A percentile compares a stretch with the other conserved stretches of the same genome.
Evolutionary conservation across 2,329 filamentous ascomycete species (phyloP).

Genomic region (Aspergillus felis): DNA sequence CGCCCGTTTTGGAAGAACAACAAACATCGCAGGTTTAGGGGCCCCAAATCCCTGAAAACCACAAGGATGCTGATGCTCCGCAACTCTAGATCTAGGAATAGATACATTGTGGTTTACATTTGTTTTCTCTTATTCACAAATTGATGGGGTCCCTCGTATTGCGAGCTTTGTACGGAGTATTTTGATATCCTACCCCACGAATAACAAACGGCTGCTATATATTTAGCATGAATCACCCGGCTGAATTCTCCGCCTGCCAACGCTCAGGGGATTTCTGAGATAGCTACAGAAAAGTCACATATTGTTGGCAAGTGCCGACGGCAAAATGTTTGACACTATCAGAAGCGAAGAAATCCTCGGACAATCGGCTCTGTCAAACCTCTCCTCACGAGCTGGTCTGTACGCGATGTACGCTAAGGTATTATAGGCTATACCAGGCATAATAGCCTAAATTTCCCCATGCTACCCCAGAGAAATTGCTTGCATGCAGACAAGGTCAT

Average conservation of each 20-base stretch:
- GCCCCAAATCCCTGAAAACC: too few species aligned
- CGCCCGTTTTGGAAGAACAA: neutral
- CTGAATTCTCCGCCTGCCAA: neutral
- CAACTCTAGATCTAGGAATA: too few species aligned
- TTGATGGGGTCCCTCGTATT: neutral
- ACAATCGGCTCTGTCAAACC: neutral
- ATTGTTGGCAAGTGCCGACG: neutral
- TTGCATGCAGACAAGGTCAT: neutral
- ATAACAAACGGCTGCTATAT: neutral
- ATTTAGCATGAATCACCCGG: neutral
- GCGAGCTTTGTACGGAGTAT: neutral
- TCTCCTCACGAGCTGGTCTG: neutral
- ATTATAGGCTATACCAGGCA: neutral
- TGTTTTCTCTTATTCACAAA: neutral
- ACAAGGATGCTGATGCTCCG: neutral
- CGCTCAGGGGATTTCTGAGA: neutral
- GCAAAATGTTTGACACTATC: neutral
- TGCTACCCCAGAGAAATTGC: slow-evolving; percentile 11
- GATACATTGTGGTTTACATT: too few species aligned
- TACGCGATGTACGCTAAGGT: neutral
- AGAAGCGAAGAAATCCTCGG: neutral
- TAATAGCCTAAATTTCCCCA: neutral
- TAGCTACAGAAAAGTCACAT: neutral
- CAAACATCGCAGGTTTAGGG: neutral
- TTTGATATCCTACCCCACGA: neutral